Conservation (phyloP, 1,284 basidiomycete genomes). For the Hypsizygus ulmarius region DNA sequence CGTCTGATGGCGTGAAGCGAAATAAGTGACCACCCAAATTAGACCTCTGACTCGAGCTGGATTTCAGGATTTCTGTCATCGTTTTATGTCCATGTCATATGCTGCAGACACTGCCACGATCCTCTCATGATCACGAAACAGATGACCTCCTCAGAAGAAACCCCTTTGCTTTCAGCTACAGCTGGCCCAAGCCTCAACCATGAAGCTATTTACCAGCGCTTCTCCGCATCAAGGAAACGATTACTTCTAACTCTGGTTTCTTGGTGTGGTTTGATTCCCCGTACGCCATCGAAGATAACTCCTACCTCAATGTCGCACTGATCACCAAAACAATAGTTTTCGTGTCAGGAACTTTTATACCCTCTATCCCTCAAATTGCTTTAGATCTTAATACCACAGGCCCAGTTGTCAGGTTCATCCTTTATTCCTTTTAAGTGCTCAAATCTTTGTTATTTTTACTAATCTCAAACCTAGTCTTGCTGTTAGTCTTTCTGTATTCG, state of each 20-base stretch:
- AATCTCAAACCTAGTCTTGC: constrained; percentile 23
- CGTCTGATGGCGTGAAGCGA: no score
- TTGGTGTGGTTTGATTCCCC: constrained; percentile 45
- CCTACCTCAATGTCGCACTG: no score
- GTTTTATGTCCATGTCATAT: no score
- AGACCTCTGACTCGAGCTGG: no score
- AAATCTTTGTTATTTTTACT: background rate
- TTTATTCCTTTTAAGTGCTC: background rate
- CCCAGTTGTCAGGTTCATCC: constrained; percentile 49
- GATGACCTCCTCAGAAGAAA: background rate
- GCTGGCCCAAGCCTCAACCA: background rate
- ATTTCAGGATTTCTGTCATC: no score
- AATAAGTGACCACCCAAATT: no score
- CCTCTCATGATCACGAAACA: no score
- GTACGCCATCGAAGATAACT: constrained; percentile 35
- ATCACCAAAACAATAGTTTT: constrained; percentile 45
- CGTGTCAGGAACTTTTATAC: constrained; percentile 66
- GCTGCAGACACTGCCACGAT: no score
- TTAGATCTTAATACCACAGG: constrained; percentile 56
- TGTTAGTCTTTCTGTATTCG: constrained; percentile 34
- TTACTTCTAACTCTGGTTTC: constrained; percentile 48
- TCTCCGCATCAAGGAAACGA: constrained; percentile 40
- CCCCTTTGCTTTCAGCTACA: background rate
- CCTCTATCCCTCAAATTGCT: constrained; percentile 66
- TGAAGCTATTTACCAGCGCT: constrained; percentile 44